A percentile compares a stretch with the other conserved stretches of the same genome.
Conservation (phyloP, 2,329 filamentous ascomycete species). For the Aspergillus candidus region DNA sequence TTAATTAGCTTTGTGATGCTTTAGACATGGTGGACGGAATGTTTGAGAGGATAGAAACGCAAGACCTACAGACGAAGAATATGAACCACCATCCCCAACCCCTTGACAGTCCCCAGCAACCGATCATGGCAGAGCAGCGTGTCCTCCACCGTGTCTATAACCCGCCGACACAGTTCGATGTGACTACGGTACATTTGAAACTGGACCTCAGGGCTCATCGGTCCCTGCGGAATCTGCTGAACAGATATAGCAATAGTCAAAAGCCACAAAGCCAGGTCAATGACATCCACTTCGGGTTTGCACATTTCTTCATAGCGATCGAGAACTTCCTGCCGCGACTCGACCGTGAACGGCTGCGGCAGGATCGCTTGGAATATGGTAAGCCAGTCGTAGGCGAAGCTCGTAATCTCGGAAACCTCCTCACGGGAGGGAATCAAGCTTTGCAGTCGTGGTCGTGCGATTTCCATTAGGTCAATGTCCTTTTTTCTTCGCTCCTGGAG, state of each 20-base stretch:
- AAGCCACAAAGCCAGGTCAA: slow-evolving; percentile 13
- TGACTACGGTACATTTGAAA: not conserved
- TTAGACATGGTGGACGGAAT: not conserved
- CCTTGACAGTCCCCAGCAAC: slow-evolving; percentile 9
- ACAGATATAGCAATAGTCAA: slow-evolving; percentile 11
- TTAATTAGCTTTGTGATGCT: not conserved
- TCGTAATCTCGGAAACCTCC: slow-evolving; percentile 7
- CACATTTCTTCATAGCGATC: slow-evolving; percentile 11
- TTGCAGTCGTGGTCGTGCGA: slow-evolving; percentile 9
- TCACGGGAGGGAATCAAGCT: slow-evolving; percentile 11
- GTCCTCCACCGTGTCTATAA: slow-evolving; percentile 10
- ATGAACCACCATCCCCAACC: slow-evolving; percentile 23
- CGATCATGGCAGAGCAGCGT: slow-evolving; percentile 13
- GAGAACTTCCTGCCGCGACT: slow-evolving; percentile 9
- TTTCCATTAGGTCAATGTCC: slow-evolving; percentile 3
- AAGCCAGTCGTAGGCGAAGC: slow-evolving; percentile 12
- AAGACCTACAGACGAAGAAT: slow-evolving; percentile 32
- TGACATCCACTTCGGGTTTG: slow-evolving; percentile 7
- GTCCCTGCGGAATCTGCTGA: slow-evolving; percentile 6
- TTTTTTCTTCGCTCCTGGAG: slow-evolving; percentile 4
- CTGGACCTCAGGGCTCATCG: not conserved
- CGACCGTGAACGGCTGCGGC: slow-evolving; percentile 10
- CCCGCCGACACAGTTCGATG: slow-evolving; percentile 2
- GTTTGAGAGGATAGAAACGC: not conserved
- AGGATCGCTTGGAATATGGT: slow-evolving; percentile 8